A percentile compares a stretch with the other conserved stretches of the same genome.
Conservation (phyloP, 1,139 yeast species). For the Saccharomyces hybrid region DNA sequence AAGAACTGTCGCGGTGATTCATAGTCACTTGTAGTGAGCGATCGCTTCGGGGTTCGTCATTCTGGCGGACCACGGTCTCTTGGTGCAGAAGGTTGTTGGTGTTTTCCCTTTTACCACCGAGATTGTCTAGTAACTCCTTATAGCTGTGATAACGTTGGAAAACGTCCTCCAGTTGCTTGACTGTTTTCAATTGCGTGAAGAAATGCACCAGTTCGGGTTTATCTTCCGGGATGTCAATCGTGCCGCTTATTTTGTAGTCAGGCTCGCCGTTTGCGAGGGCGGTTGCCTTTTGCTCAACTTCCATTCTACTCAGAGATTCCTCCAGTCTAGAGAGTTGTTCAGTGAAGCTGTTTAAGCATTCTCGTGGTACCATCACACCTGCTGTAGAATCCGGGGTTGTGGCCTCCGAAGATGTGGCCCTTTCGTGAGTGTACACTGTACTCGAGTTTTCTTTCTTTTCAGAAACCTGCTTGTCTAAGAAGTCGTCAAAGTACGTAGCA, state of each 20-base stretch:
- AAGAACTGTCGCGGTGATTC: conserved; percentile 8
- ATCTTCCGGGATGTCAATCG: background rate
- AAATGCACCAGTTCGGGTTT: background rate
- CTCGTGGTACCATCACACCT: background rate
- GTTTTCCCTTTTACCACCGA: background rate
- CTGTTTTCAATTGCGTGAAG: background rate
- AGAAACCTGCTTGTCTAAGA: background rate
- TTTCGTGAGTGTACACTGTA: background rate
- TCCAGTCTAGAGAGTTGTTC: background rate
- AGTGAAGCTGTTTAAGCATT: background rate
- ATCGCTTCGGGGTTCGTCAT: background rate
- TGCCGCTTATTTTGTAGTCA: background rate
- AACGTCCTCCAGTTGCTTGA: background rate
- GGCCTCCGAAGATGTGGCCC: background rate
- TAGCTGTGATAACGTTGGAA: background rate
- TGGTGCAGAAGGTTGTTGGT: too few species aligned
- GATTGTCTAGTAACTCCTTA: conserved; percentile 4
- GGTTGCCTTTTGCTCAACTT: background rate
- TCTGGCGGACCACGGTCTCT: too few species aligned
- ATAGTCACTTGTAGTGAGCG: background rate
- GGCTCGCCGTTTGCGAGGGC: background rate
- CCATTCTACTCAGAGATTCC: background rate
- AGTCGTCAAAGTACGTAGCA: background rate
- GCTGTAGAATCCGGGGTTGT: background rate
- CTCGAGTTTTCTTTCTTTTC: background rate